A percentile compares a stretch with the other conserved stretches of the same genome.
Conservation (phyloP, 352 stramenopile species). For the Bremia lactucae region DNA sequence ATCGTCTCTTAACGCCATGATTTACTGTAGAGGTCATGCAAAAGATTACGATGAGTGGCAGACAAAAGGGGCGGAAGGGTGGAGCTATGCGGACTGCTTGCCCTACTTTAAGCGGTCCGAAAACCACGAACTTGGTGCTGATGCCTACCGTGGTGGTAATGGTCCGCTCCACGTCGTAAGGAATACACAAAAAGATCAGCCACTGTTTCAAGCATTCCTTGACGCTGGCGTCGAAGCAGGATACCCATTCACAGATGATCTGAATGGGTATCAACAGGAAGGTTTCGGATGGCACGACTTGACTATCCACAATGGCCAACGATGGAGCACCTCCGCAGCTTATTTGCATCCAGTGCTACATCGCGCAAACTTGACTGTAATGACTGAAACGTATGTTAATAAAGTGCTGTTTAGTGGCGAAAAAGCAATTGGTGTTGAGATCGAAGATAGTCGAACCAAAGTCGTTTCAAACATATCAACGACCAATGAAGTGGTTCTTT, state of each 20-base stretch:
- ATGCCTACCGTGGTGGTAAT: conserved; percentile 64
- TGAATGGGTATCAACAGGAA: conserved; percentile 83
- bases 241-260: conserved; percentile 71
- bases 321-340: conserved; percentile 49
- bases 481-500: conserved; percentile 78
- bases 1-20: conserved; percentile 83
- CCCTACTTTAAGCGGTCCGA: conserved; percentile 81
- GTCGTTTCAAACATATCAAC: conserved; percentile 32
- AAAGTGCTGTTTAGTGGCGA: conserved; percentile 73
- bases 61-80: conserved; percentile 44
- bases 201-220: conserved; percentile 80
- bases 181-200: conserved; percentile 50
- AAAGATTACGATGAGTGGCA: conserved; percentile 83
- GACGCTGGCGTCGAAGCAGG: conserved; percentile 67
- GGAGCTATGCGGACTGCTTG: conserved; percentile 76
- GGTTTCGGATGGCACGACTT: conserved; percentile 81
- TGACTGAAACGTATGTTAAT: conserved; percentile 74
- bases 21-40: conserved; percentile 79
- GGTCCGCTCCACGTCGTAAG: conserved; percentile 59
- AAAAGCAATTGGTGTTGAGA: conserved; percentile 52
- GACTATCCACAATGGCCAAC: conserved; percentile 66
- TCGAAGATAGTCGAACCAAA: conserved; percentile 47
- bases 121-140: conserved; percentile 46
- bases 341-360: conserved; percentile 55
- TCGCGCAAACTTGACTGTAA: conserved; percentile 54